Evolutionary conservation across 345 rosid species (phyloP).

Genomic region (Orychophragmus violaceus): DNA sequence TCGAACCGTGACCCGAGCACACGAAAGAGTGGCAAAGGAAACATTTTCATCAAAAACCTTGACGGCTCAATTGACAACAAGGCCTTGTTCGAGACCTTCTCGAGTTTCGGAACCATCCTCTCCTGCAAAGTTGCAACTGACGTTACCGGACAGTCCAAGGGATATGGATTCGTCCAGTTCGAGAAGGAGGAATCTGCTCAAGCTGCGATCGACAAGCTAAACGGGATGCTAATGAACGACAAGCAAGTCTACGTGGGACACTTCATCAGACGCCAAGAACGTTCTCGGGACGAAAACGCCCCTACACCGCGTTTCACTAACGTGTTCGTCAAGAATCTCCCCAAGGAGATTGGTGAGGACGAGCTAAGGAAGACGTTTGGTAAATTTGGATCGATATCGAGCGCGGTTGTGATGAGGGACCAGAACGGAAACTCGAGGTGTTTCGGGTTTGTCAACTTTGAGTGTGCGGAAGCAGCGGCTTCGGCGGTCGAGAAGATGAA

Average conservation of each 20-base stretch:
- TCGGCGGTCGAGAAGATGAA: conserved; percentile 54
- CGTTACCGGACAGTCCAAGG: conserved; percentile 42
- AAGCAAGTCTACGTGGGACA: conserved; percentile 56
- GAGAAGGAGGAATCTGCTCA: conserved; percentile 56
- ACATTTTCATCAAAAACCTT: conserved; percentile 66
- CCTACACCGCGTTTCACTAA: conserved; percentile 42
- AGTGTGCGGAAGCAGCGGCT: conserved; percentile 42
- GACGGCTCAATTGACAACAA: conserved; percentile 51
- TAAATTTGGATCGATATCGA: conserved; percentile 48
- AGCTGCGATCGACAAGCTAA: conserved; percentile 43
- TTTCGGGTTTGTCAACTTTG: conserved; percentile 67
- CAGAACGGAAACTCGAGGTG: conserved; percentile 53
- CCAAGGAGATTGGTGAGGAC: conserved; percentile 48
- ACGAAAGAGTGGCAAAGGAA: conserved; percentile 59
- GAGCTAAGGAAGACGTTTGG: conserved; percentile 56
- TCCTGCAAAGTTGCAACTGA: conserved; percentile 67
- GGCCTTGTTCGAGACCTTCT: conserved; percentile 49
- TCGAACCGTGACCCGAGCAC: conserved; percentile 67
- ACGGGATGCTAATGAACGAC: conserved; percentile 63
- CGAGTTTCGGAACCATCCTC: conserved; percentile 48
- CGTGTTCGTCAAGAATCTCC: conserved; percentile 59
- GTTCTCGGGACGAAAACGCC: background rate
- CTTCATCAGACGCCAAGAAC: conserved; percentile 50
- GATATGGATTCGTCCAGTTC: conserved; percentile 68
- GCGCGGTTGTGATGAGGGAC: conserved; percentile 58